Evolutionary conservation across 2,329 filamentous ascomycete genomes (phyloP).

Genomic region (Didymella pinodella): DNA sequence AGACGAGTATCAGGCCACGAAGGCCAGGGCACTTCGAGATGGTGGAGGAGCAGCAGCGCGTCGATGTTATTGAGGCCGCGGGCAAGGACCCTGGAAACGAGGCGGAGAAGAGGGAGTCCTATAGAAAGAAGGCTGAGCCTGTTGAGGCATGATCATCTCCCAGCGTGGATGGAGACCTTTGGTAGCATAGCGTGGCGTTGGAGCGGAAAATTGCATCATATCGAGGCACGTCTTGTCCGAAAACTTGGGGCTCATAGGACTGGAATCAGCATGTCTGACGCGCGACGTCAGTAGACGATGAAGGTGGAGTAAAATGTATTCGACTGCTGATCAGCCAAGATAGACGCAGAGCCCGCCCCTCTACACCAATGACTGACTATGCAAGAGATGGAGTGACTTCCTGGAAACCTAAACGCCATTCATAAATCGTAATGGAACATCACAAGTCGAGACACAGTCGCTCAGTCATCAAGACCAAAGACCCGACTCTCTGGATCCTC

Average conservation of each 20-base stretch:
- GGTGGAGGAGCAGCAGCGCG: conserved; percentile 55
- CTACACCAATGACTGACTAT: neutral
- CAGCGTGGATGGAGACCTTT: neutral
- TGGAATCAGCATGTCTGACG: neutral
- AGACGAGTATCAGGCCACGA: conserved; percentile 60
- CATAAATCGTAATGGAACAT: conserved; percentile 10
- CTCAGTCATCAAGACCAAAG: conserved; percentile 18
- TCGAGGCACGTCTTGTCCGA: neutral
- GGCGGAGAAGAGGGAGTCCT: conserved; percentile 55
- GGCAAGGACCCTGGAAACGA: conserved; percentile 61
- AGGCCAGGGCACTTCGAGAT: conserved; percentile 52
- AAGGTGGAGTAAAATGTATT: neutral
- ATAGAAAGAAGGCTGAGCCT: conserved; percentile 56
- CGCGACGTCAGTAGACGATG: neutral
- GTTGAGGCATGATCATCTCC: conserved; percentile 22
- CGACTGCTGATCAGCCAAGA: neutral
- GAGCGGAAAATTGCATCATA: conserved; percentile 16
- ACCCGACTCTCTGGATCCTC: conserved; percentile 45
- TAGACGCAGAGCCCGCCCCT: neutral
- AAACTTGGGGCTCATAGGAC: neutral
- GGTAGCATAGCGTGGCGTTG: conserved; percentile 24
- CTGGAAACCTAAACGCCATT: conserved; percentile 16
- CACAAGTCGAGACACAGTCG: neutral
- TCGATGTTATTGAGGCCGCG: conserved; percentile 62
- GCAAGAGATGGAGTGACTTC: neutral